phyloP scores from a whole-genome alignment of 2,329 filamentous ascomycete genomes.

The Fusarium sp. region DNA sequence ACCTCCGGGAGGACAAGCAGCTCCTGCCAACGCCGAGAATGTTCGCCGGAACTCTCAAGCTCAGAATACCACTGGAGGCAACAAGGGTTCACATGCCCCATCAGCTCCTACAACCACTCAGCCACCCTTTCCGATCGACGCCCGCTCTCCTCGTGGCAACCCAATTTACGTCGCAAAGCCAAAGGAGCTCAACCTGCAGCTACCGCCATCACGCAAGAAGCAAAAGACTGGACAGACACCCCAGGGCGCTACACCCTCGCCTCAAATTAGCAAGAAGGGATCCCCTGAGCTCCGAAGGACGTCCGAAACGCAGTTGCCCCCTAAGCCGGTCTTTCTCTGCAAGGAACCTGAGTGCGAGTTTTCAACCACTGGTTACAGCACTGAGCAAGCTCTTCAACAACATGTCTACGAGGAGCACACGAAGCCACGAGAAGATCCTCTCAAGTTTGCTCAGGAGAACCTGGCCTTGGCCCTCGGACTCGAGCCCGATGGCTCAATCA shows the following conservation, averaged over 20 bases:
- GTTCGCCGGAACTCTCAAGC: slow-evolving; percentile 64
- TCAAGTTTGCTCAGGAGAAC: slow-evolving; percentile 64
- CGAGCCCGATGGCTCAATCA: slow-evolving; percentile 61
- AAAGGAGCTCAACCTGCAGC: slow-evolving; percentile 65
- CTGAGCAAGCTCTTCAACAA: slow-evolving; percentile 63
- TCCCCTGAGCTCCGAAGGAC: slow-evolving; percentile 59
- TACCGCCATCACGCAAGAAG: slow-evolving; percentile 70
- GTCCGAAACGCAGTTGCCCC: slow-evolving; percentile 46
- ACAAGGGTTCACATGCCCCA: slow-evolving; percentile 62
- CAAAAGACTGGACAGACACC: slow-evolving; percentile 58
- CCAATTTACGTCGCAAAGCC: slow-evolving; percentile 66
- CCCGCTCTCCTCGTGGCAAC: slow-evolving; percentile 69
- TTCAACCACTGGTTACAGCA: slow-evolving; percentile 62
- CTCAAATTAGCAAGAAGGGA: slow-evolving; percentile 59
- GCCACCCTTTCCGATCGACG: slow-evolving; percentile 67
- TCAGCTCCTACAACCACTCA: slow-evolving; percentile 68
- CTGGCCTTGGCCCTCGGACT: slow-evolving; percentile 63
- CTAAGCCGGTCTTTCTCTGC: slow-evolving; percentile 62
- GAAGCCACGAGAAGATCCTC: slow-evolving; percentile 65
- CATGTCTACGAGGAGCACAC: slow-evolving; percentile 71
- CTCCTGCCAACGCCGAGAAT: slow-evolving; percentile 60
- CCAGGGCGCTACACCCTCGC: slow-evolving; percentile 58
- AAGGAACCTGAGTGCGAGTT: slow-evolving; percentile 67
- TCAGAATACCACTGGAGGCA: slow-evolving; percentile 54
- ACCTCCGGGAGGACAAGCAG: slow-evolving; percentile 39